phyloP scores from a whole-genome alignment of 202 grass and related monocot genomes.

The Musa balbisiana region DNA sequence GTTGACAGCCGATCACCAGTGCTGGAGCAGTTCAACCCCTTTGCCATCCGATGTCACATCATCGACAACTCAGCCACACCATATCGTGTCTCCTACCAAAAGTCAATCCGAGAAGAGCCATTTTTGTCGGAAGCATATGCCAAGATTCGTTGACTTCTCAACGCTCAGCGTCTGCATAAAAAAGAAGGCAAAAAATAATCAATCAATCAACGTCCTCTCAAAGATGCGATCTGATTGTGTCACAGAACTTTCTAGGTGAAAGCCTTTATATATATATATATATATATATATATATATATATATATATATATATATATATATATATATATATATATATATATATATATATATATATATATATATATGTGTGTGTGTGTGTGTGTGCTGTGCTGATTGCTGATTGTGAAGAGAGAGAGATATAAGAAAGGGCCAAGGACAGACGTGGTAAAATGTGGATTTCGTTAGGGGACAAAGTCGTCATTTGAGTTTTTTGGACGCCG shows the following conservation, averaged over 20 bases:
- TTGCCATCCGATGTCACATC: neutral
- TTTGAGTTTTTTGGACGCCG: constrained; percentile 55
- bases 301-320: neutral
- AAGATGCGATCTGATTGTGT: neutral
- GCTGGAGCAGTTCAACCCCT: neutral
- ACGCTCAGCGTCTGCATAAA: neutral
- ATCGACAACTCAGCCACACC: neutral
- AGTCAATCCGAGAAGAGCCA: neutral
- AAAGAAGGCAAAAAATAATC: neutral
- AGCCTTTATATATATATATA: too few relatives aligned
- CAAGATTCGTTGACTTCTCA: neutral
- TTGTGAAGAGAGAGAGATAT: neutral
- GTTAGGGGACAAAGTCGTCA: constrained; percentile 26
- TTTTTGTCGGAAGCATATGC: too few relatives aligned
- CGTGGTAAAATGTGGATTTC: neutral
- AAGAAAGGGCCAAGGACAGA: neutral
- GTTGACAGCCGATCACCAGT: neutral
- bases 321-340: too few relatives aligned
- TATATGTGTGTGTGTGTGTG: too few relatives aligned
- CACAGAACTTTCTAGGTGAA: too few relatives aligned
- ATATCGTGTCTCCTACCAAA: neutral
- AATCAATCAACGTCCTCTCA: neutral
- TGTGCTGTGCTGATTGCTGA: neutral
- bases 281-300: neutral
- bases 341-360: too few relatives aligned